Evolutionary conservation across 768 basidiomycete genomes (phyloP).

Genomic region (Calocera viscosa): DNA sequence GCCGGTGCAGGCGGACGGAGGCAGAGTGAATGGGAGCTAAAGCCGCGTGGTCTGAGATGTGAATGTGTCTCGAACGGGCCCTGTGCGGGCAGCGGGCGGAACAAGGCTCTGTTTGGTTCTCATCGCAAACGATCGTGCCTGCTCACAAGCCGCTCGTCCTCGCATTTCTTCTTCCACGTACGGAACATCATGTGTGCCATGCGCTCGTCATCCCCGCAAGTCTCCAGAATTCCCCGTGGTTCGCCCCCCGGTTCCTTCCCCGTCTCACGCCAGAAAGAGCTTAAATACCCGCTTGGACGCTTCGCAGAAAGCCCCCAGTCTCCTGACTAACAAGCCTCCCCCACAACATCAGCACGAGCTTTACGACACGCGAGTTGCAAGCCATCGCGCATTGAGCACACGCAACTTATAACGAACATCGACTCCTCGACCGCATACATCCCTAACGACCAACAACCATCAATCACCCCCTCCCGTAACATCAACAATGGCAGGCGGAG

Average conservation of each 20-base stretch:
- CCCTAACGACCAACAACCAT: too few relatives aligned
- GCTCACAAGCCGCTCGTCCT: background rate
- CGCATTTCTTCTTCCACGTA: too few relatives aligned
- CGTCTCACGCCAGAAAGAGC: background rate
- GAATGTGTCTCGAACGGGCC: background rate
- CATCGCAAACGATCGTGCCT: background rate
- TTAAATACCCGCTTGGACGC: background rate
- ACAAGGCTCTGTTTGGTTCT: background rate
- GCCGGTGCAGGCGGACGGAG: background rate
- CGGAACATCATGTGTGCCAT: too few relatives aligned
- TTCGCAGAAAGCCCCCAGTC: background rate
- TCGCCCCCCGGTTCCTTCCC: background rate
- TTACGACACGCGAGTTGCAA: background rate
- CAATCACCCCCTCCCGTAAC: background rate
- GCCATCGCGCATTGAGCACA: background rate
- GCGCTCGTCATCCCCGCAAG: background rate
- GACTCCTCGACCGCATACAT: background rate
- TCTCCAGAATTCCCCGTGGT: background rate
- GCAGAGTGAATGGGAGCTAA: background rate
- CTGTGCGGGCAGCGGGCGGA: background rate
- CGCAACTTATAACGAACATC: background rate
- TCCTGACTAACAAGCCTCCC: background rate
- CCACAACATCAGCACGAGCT: background rate
- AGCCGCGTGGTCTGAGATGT: background rate
- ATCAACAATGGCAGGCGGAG: conserved; percentile 1